Conservation (phyloP, 495 filamentous ascomycete species). For the Terfezia claveryi region DNA sequence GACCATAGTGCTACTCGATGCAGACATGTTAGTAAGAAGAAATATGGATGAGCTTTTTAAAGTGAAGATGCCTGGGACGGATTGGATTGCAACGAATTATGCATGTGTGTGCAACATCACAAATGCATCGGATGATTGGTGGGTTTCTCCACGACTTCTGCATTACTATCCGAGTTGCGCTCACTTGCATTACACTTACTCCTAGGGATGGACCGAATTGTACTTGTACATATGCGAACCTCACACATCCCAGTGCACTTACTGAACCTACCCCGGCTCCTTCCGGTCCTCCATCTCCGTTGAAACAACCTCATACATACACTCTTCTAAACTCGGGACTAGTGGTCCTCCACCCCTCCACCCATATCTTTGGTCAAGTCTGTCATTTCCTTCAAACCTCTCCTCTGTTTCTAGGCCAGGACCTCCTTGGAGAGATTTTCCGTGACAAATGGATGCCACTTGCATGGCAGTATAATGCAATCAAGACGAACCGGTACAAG, state of each 20-base stretch:
- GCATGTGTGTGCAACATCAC: conserved; percentile 33
- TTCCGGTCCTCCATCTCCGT: neutral
- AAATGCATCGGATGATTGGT: conserved; percentile 25
- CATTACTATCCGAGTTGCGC: too few species aligned
- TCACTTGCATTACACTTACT: too few species aligned
- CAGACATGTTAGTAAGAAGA: conserved; percentile 28
- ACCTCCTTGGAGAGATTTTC: conserved; percentile 30
- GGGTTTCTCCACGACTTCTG: too few species aligned
- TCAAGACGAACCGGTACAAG: conserved; percentile 32
- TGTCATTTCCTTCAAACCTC: conserved; percentile 21
- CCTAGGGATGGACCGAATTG: conserved; percentile 23
- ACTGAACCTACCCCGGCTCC: conserved; percentile 13
- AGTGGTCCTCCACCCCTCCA: conserved; percentile 23
- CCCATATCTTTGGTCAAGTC: conserved; percentile 22
- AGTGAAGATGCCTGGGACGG: conserved; percentile 1
- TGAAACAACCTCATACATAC: conserved; percentile 12
- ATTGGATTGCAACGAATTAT: conserved; percentile 28
- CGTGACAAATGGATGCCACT: conserved; percentile 23
- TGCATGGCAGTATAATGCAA: conserved; percentile 31
- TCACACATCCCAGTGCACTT: conserved; percentile 20
- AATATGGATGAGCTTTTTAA: conserved; percentile 22
- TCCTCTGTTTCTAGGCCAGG: conserved; percentile 30
- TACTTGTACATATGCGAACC: conserved; percentile 28
- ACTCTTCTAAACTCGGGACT: conserved; percentile 23
- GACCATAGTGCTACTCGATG: conserved; percentile 28